Evolutionary conservation across 352 stramenopile genomes (phyloP).

Genomic region (Phytophthora uliginosa): DNA sequence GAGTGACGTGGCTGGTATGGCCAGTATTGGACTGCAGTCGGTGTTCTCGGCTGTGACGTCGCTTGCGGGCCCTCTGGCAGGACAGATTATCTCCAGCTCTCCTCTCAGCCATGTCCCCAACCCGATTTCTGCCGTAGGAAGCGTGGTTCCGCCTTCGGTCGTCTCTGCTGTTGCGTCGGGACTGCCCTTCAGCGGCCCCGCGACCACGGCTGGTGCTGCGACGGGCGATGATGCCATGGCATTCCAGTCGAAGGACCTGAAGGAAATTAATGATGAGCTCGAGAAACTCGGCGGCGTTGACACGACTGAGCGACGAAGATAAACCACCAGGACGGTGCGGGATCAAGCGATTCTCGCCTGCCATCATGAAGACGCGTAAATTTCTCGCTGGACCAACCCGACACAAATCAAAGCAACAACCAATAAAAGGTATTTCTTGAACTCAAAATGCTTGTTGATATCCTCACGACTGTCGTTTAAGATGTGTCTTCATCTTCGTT

Average conservation of each 20-base stretch:
- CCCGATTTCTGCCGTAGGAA: slow-evolving; percentile 75
- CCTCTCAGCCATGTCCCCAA: slow-evolving; percentile 80
- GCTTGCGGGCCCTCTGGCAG: slow-evolving; percentile 74
- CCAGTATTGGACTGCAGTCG: slow-evolving; percentile 83
- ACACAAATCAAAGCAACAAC: slow-evolving; percentile 23
- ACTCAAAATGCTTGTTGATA: not conserved
- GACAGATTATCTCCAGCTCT: slow-evolving; percentile 76
- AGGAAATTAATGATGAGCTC: slow-evolving; percentile 75
- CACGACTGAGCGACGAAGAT: slow-evolving; percentile 32
- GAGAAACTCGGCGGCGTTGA: slow-evolving; percentile 71
- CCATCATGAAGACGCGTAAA: not conserved
- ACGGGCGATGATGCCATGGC: slow-evolving; percentile 37
- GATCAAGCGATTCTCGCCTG: not conserved
- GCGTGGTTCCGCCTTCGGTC: slow-evolving; percentile 56
- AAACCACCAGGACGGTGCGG: slow-evolving; percentile 10
- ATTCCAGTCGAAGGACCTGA: slow-evolving; percentile 70
- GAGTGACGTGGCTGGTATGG: slow-evolving; percentile 81
- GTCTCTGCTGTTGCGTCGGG: slow-evolving; percentile 53
- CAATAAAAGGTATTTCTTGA: slow-evolving; percentile 18
- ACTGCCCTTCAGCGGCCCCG: slow-evolving; percentile 44
- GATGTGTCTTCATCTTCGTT: slow-evolving; percentile 25
- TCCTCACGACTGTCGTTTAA: not conserved
- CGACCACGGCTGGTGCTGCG: slow-evolving; percentile 11
- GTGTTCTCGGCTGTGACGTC: slow-evolving; percentile 81
- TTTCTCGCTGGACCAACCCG: not conserved